Base-by-base conservation (phyloP, 2,329 filamentous ascomycete species). In the Colletotrichum costaricense region DNA sequence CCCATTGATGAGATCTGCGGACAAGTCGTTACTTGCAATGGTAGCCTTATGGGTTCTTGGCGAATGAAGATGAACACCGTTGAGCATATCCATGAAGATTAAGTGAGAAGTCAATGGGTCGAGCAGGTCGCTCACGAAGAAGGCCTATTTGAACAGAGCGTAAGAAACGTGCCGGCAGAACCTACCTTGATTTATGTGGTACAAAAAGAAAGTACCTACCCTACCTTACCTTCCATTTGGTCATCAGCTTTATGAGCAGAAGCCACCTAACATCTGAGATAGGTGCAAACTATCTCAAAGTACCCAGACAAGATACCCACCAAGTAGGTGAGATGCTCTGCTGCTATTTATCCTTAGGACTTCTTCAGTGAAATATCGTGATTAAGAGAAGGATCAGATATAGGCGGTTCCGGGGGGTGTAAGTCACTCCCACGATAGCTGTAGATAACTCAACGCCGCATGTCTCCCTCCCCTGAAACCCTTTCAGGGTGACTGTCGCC, bases 341-440 rank as follows among this genome's bases (percentile, higher is more conserved):
- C 42, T 8, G 3, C 19, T n/a, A 46, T 6, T 0, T 6, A 1
- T 2, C 35, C 14, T 38, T 1, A 6, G 1, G 1, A 46, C 6
- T 2, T n/a, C 42, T 46, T 46, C 2, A 7, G 16, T 46, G 3
- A 2, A 46, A n/a, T n/a, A 2, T 9, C 16, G 16, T n/a, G 4
- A 7, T 19, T 42, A 2, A 19, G 42, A n/a, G 42, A n/a, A 49
- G 19, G 19, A n/a, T 3, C 19, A 1, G 7, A 49, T 3, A 8
- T 3, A 3, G 42, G 3, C 19, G 42, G 7, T 49, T n/a, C 42
- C 3, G 42, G 7, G 1, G 42, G 4, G 42, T 7, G 9, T 49
- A 4, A 3, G 6, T n/a, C 8, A 0, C 42, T n/a, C 8, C 19
- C 42, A n/a, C 19, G 19, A n/a, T 49, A n/a, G 7, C 4, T 49